phyloP scores from a whole-genome alignment of 805 yeast species.

The Saccharomyces cerevisiae region DNA sequence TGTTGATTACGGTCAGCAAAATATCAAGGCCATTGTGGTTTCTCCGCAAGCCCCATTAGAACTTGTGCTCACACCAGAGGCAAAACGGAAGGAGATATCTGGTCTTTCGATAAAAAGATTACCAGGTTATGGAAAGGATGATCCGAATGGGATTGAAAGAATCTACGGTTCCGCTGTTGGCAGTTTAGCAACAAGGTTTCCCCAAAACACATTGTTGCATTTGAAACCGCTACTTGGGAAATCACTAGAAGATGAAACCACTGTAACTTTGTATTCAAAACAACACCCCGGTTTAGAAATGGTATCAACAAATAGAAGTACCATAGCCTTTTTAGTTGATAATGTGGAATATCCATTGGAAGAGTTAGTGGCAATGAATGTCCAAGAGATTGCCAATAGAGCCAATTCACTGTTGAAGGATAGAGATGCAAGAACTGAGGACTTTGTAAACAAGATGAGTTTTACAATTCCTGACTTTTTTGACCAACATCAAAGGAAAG shows the following conservation, averaged over 20 bases:
- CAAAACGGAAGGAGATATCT: constrained; percentile 81
- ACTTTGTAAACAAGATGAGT: constrained; percentile 52
- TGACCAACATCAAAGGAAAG: constrained; percentile 54
- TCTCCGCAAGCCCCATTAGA: constrained; percentile 90
- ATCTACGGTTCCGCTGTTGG: constrained; percentile 71
- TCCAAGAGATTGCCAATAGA: constrained; percentile 55
- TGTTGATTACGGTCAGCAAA: constrained; percentile 82
- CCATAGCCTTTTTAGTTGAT: constrained; percentile 50
- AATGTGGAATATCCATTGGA: constrained; percentile 52
- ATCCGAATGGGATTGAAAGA: constrained; percentile 49
- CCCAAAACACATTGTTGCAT: constrained; percentile 57
- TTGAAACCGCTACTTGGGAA: constrained; percentile 68
- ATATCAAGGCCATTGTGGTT: constrained; percentile 75
- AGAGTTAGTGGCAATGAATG: constrained; percentile 77
- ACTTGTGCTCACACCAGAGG: constrained; percentile 78
- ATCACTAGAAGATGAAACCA: constrained; percentile 37
- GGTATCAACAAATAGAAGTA: constrained; percentile 38
- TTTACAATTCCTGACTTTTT: constrained; percentile 73
- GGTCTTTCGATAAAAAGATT: constrained; percentile 58
- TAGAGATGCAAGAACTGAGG: constrained; percentile 42
- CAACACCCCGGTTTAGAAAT: constrained; percentile 56
- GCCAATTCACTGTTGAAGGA: constrained; percentile 55
- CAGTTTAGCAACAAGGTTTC: constrained; percentile 63
- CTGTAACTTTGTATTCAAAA: constrained; percentile 38
- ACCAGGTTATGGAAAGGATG: constrained; percentile 17